These are phyloP conservation scores for Aspergillus brunneoviolaceus DNA, from an alignment of 2,329 filamentous ascomycete genomes.

Conservation along the genomic window DNA sequence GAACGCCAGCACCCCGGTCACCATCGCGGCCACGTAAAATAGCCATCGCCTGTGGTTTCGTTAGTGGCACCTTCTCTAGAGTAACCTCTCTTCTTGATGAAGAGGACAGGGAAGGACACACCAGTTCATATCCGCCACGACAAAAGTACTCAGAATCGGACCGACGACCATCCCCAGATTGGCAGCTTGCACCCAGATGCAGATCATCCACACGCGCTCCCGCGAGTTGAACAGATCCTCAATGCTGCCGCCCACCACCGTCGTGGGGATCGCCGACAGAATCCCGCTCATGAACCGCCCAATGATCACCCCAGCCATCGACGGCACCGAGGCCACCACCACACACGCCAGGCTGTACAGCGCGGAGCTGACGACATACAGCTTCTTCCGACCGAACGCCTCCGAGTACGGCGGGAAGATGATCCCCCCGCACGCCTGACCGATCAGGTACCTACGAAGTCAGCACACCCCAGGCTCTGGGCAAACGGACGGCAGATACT, in stretches of 20 bases:
- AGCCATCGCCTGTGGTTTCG: conserved; percentile 43
- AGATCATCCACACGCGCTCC: conserved; percentile 49
- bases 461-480: background rate
- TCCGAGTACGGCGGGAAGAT: conserved; percentile 40
- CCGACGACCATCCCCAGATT: conserved; percentile 47
- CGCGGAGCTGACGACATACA: conserved; percentile 34
- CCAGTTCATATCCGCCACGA: conserved; percentile 42
- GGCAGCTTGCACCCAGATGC: conserved; percentile 46
- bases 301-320: conserved; percentile 38
- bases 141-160: conserved; percentile 47
- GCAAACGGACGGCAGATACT: background rate
- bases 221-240: conserved; percentile 52
- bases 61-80: conserved; percentile 8
- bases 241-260: conserved; percentile 50
- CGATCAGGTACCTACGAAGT: conserved; percentile 33
- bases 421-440: conserved; percentile 35
- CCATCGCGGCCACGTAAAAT: conserved; percentile 45
- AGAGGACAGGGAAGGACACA: conserved; percentile 10
- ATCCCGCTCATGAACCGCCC: conserved; percentile 48
- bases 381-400: conserved; percentile 38
- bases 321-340: conserved; percentile 40
- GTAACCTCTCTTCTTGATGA: background rate
- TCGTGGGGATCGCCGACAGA: conserved; percentile 49
- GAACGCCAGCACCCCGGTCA: conserved; percentile 35
- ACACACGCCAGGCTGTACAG: conserved; percentile 35